Evolutionary conservation across 2,329 filamentous ascomycete species (phyloP), one percentile per base, ranked within the genome.

Genomic region (Dactylellina sp.): DNA sequence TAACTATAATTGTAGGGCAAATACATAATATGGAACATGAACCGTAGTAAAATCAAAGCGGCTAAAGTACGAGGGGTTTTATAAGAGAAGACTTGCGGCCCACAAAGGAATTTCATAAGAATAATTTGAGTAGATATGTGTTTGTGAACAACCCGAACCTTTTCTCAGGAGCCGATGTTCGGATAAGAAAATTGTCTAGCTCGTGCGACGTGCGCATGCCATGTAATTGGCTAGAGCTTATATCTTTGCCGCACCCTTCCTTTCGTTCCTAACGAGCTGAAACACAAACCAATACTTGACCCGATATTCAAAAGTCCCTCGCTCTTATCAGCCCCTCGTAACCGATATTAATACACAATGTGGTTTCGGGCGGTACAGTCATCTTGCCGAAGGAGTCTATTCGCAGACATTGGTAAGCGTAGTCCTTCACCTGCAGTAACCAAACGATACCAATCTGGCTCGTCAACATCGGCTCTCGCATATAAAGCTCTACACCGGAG

Each of bases 401-500:
- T 16, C 37, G 37, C 39, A 57, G 22, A 32, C 2, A 9, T 44
- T 5, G 24, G 37, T 3, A 42, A 28, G n/a, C 39, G 18, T n/a
- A 16, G 12, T 11, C 40, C 14, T 57, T 12, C 37, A 53, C 37
- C 5, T 46, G 7, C 50, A 9, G 18, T 46, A 52, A 20, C 39
- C 42, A 28, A 22, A 9, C 11, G 59, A 52, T 32, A 63, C 25
- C 53, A 72, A 42, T 74, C 70, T 16, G 46, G 70, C 35, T 77
- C 76, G 76, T 96, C 93, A 63, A 98, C 94, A 77, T 95, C 93
- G 64, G 94, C 95, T 76, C 88, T 98, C 76, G 93, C 93, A 79
- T 98, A 98, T 88, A 99, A 99, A 86, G 92, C 94, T 68, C 87
- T 98, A 76, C 94, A 97, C 81, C 91, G 93, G 79, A 92, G 94